Evolutionary conservation across 78 protist genomes (phyloP), one percentile per base, ranked within the genome.

Genomic region (Andalucia godoyi): DNA sequence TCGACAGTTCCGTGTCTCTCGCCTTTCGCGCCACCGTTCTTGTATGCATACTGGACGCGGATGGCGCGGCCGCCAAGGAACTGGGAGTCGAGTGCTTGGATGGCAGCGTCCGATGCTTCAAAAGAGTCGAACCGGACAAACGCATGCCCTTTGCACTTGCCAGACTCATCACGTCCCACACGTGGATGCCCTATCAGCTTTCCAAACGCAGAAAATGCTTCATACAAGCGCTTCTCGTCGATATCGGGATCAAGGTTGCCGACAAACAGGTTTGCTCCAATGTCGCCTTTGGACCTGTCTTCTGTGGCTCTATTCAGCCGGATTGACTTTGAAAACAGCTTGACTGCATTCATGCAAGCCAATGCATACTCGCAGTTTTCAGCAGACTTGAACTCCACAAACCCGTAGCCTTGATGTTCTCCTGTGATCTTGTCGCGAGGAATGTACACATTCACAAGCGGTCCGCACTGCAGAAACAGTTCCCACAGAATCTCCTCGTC

Each of bases 321-420:
- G 29, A 96, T 66, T 29, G 93, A 95, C 78, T 83, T 83, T 21
- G 95, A 96, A 51, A 57, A 86, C 38, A 97, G 71, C 55, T 88
- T 85, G 55, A 95, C 65, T 74, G 64, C 78, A 58, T 85, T 88
- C 82, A 95, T 54, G 15, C 90, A 51, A 36, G 58, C 59, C 51
- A 86, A 68, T 1, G 98, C 98, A 53, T 97, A 97, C 7, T 92
- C 95, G n/a, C 97, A 97, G 53, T 97, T 99, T 3, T 74, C 87
- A 45, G 85, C 92, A 0, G 76, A 32, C 51, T 60, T 57, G 54
- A 93, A 94, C 65, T 95, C 98, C 1, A 94, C 93, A 76, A 89
- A 97, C 29, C 96, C 97, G 57, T 58, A 85, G 23, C 99, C 97
- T 43, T 77, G 72, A 41, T 89, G 93, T 50, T 32, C 38, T 45